These are phyloP conservation scores for Metschnikowia hibisci DNA, from an alignment of 805 yeast genomes.

Conservation along the genomic window DNA sequence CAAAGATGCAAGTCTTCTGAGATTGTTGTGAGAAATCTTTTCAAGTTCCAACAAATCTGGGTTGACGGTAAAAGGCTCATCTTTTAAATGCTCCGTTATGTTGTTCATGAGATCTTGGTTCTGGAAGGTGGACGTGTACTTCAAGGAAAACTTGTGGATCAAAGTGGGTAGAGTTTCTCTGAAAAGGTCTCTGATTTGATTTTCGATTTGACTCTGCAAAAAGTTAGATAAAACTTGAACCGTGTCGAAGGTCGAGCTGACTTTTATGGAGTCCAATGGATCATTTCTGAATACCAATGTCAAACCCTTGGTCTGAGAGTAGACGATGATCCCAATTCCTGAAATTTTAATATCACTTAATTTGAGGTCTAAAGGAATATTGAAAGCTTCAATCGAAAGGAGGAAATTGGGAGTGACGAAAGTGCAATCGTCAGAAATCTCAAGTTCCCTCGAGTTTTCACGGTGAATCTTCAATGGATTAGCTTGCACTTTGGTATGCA, in stretches of 20 bases:
- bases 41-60: constrained; percentile 15
- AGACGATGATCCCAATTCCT: constrained; percentile 83
- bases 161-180: constrained; percentile 81
- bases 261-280: constrained; percentile 78
- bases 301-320: constrained; percentile 74
- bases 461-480: constrained; percentile 72
- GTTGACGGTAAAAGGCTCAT: constrained; percentile 5
- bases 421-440: constrained; percentile 25
- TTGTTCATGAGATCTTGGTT: constrained; percentile 20
- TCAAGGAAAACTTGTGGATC: constrained; percentile 68
- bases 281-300: constrained; percentile 87
- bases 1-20: constrained; percentile 36
- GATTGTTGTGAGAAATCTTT: constrained; percentile 45
- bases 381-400: constrained; percentile 62
- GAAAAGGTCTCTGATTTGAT: constrained; percentile 73
- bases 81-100: constrained; percentile 17
- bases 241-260: constrained; percentile 81
- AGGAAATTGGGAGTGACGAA: constrained; percentile 68
- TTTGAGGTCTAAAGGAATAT: constrained; percentile 74
- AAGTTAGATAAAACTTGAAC: constrained; percentile 81
- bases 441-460: constrained; percentile 37
- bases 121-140: constrained; percentile 33
- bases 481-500: constrained; percentile 79
- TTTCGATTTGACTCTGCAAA: constrained; percentile 77
- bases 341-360: constrained; percentile 66